A percentile compares a stretch with the other conserved stretches of the same genome.
These are phyloP conservation scores for Moesziomyces sp. DNA, from an alignment of 1,284 basidiomycete genomes.

Conservation along the genomic window DNA sequence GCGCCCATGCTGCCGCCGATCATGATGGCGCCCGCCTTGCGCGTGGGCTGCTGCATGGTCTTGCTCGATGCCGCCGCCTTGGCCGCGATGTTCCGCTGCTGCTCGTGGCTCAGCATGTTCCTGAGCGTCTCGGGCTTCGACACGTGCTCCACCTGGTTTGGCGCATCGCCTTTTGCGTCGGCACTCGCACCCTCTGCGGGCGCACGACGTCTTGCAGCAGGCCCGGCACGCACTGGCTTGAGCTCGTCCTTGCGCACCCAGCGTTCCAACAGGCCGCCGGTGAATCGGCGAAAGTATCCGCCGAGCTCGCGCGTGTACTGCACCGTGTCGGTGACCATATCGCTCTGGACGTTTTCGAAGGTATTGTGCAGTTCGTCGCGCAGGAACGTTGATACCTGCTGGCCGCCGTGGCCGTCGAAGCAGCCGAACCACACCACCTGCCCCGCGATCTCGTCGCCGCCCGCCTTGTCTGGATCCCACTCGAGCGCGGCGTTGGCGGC, in stretches of 20 bases:
- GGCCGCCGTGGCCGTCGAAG: conserved; percentile 65
- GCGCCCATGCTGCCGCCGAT: conserved; percentile 25
- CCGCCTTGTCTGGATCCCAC: conserved; percentile 54
- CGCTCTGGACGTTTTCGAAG: conserved; percentile 55
- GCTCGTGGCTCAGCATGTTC: conserved; percentile 33
- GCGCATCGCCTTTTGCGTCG: neutral
- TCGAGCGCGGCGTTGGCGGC: conserved; percentile 43
- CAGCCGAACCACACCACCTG: conserved; percentile 67
- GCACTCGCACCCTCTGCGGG: neutral
- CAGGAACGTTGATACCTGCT: conserved; percentile 57
- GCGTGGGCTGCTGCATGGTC: conserved; percentile 27
- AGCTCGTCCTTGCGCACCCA: conserved; percentile 59
- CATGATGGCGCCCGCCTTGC: conserved; percentile 31
- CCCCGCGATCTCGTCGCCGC: conserved; percentile 56
- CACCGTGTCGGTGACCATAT: conserved; percentile 64
- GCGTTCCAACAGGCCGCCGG: conserved; percentile 56
- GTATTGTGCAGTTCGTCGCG: conserved; percentile 53
- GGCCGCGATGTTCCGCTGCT: conserved; percentile 5
- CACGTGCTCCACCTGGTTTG: conserved; percentile 16
- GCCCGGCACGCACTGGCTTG: conserved; percentile 50
- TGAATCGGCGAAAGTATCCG: conserved; percentile 64
- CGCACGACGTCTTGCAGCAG: conserved; percentile 19
- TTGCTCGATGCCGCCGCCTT: conserved; percentile 11
- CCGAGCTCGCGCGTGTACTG: conserved; percentile 62
- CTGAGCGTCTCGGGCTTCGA: conserved; percentile 29